These are phyloP conservation scores for Cyathus striatus DNA, from an alignment of 768 basidiomycete species.

Conservation along the genomic window DNA sequence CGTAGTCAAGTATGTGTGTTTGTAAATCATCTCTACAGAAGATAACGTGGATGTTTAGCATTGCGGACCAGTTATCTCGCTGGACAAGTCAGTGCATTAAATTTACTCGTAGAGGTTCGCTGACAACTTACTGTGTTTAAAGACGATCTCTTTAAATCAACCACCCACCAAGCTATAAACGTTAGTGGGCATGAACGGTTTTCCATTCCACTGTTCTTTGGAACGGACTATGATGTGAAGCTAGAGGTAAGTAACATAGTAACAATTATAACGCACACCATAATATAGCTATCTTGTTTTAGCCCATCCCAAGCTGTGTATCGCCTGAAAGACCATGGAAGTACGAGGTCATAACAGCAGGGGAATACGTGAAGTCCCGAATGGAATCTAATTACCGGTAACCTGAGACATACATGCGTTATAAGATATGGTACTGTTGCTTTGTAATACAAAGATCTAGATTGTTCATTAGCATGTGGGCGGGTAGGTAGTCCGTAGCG, in stretches of 20 bases:
- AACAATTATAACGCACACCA: background rate
- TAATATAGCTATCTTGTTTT: background rate
- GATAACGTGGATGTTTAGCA: constrained; percentile 26
- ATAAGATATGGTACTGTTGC: too few species aligned
- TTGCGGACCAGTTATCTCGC: constrained; percentile 84
- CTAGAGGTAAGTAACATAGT: constrained; percentile 51
- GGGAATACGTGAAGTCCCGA: constrained; percentile 77
- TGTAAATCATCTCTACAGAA: background rate
- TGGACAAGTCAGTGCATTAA: constrained; percentile 68
- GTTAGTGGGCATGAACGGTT: constrained; percentile 65
- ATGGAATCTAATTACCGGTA: constrained; percentile 60
- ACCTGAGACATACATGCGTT: too few species aligned
- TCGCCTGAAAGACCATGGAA: constrained; percentile 36
- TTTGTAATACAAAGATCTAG: too few species aligned
- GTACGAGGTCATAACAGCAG: constrained; percentile 73
- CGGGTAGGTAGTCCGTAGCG: too few species aligned
- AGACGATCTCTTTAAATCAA: constrained; percentile 92
- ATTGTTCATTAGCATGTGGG: too few species aligned
- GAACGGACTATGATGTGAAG: constrained; percentile 79
- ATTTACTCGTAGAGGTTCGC: background rate
- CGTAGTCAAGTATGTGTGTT: constrained; percentile 68
- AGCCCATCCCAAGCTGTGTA: constrained; percentile 49
- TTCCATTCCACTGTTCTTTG: constrained; percentile 89
- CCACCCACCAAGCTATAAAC: constrained; percentile 83
- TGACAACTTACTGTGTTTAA: background rate